Evolutionary conservation across 2,329 filamentous ascomycete genomes (phyloP).

Genomic region (Fusarium equiseti): DNA sequence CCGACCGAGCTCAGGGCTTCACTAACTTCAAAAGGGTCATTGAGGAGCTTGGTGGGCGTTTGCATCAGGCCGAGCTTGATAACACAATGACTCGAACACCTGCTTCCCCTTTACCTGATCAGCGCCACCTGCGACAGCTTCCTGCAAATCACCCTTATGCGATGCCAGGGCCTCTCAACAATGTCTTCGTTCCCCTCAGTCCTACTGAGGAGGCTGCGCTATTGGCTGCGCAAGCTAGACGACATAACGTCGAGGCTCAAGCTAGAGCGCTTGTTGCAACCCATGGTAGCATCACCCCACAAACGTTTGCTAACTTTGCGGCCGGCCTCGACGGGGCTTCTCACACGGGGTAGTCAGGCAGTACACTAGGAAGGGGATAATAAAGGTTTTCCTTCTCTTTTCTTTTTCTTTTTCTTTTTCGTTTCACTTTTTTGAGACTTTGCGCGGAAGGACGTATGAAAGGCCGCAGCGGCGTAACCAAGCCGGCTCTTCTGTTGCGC

Average conservation of each 20-base stretch:
- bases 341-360: neutral
- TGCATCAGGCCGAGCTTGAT: slow-evolving; percentile 7
- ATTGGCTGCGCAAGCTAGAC: neutral
- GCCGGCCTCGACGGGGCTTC: neutral
- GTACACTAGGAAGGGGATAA: neutral
- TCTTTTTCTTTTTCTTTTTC: neutral
- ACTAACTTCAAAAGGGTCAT: neutral
- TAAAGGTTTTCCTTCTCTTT: neutral
- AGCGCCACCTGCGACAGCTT: neutral
- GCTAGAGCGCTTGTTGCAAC: neutral
- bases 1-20: neutral
- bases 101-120: neutral
- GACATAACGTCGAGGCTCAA: neutral
- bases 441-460: neutral
- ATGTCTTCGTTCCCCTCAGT: neutral
- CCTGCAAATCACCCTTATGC: neutral
- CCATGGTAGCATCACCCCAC: neutral
- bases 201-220: neutral
- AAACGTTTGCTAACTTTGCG: neutral
- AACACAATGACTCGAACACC: neutral
- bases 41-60: neutral
- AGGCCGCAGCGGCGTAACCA: neutral
- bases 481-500: neutral
- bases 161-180: neutral
- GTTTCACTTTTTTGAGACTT: neutral